Percentiles rank a stretch among this genome's conserved stretches.
Evolutionary conservation across 2,329 filamentous ascomycete genomes (phyloP).

Genomic region (Monosporascus sp.): DNA sequence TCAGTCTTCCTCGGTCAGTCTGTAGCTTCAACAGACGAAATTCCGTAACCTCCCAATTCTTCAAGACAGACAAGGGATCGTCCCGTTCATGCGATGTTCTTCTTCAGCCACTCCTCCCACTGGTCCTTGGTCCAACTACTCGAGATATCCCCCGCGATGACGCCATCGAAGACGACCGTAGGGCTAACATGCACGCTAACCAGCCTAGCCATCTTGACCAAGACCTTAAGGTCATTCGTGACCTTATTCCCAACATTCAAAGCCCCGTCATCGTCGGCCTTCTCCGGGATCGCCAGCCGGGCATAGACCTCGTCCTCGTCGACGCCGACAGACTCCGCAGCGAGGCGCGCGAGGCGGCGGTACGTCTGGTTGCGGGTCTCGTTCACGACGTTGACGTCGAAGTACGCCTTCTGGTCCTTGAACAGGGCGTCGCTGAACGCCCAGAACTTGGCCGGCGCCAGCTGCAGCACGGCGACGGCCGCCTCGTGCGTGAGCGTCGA

Average conservation of each 20-base stretch:
- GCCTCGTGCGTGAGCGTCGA: conserved; percentile 79
- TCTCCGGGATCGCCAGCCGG: conserved; percentile 63
- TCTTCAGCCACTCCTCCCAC: conserved; percentile 60
- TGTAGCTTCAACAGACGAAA: too few relatives aligned
- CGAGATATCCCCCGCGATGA: conserved; percentile 72
- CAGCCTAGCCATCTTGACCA: conserved; percentile 74
- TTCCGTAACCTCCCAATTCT: neutral
- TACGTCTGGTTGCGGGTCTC: conserved; percentile 86
- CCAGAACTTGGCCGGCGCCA: conserved; percentile 72
- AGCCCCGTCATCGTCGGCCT: conserved; percentile 58
- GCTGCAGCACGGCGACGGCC: conserved; percentile 69
- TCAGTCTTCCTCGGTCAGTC: too few relatives aligned
- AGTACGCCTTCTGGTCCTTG: conserved; percentile 66
- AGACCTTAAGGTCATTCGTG: conserved; percentile 77
- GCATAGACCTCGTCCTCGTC: conserved; percentile 64
- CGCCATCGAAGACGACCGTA: conserved; percentile 82
- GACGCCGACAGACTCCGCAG: conserved; percentile 57
- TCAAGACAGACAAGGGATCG: neutral
- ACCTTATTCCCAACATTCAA: conserved; percentile 77
- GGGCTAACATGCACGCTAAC: conserved; percentile 86
- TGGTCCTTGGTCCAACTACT: conserved; percentile 56
- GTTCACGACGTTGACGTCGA: conserved; percentile 77
- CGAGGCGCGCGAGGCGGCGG: conserved; percentile 69
- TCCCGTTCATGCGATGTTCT: conserved; percentile 39
- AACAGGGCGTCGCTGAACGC: conserved; percentile 66